phyloP scores from a whole-genome alignment of 331 rosid species.

The Acacia concinna region DNA sequence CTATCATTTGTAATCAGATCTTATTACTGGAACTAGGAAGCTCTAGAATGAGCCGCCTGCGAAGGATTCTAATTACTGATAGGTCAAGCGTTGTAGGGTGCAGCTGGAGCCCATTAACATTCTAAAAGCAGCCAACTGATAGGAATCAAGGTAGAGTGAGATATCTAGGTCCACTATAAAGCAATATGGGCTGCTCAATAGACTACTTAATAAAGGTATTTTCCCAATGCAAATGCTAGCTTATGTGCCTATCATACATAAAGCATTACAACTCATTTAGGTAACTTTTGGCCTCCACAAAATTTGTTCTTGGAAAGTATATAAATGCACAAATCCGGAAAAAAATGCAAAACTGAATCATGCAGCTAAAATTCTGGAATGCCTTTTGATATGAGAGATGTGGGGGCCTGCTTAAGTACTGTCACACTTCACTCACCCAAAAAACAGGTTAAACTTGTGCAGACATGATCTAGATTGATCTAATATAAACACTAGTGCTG shows the following conservation, averaged over 20 bases:
- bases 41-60: not conserved
- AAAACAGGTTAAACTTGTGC: constrained; percentile 17
- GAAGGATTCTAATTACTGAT: not conserved
- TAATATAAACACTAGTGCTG: constrained; percentile 12
- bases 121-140: not conserved
- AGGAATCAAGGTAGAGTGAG: not conserved
- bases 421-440: constrained; percentile 17
- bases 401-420: not conserved
- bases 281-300: not conserved
- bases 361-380: constrained; percentile 10
- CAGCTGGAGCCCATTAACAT: not conserved
- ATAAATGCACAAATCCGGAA: constrained; percentile 3
- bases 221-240: not conserved
- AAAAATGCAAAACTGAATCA: constrained; percentile 12
- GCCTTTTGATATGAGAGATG: not conserved
- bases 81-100: not conserved
- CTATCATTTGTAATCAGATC: not conserved
- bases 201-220: not conserved
- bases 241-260: not conserved
- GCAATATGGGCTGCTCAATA: not conserved
- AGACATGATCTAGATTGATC: constrained; percentile 3
- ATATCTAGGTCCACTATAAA: not conserved
- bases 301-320: constrained; percentile 7
- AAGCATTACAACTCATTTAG: constrained; percentile 7
- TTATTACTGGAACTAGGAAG: not conserved